Evolutionary conservation across 352 stramenopile genomes (phyloP), one percentile per base, ranked within the genome.

Genomic region (Halophytophthora batemanensis): DNA sequence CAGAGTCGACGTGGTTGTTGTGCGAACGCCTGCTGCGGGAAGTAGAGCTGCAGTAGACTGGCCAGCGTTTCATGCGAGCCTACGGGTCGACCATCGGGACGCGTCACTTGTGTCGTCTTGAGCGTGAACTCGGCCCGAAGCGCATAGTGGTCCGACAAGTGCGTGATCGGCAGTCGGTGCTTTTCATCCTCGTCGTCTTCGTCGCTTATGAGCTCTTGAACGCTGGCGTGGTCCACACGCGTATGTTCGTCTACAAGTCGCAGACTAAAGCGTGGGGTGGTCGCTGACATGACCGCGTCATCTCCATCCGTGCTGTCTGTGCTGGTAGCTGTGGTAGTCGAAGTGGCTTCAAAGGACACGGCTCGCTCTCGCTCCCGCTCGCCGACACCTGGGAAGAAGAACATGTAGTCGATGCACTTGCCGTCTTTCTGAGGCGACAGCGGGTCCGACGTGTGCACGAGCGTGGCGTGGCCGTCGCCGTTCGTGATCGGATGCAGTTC

Each of bases 371-470:
- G 46, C 13, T 50, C 41, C 12, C 61, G 63, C 17, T 74, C 68
- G 25, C 55, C 68, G 7, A 64, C 62, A 0, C 62, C 61, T 0
- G 78, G 69, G 37, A 77, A 74, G 59, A 86, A 86, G 50, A 93
- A 90, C 66, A 93, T 79, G 59, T 89, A 93, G 69, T 93, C 82
- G 50, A 93, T 93, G 57, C 82, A 93, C 50, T 93, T 93, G 64
- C 82, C 82, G 45, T 86, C 68, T 35, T 78, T 82, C 10, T 86
- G 59, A 1, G 44, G 62, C 1, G 64, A 73, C 8, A 71, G 42
- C 25, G 77, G 65, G 25, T 87, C 68, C 33, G 35, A 62, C 25
- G 44, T 59, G 50, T 90, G 82, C 11, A 74, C 42, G 18, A 93
- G 72, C 51, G 59, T 65, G 11, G 76, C 79, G 55, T 93, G 82